Evolutionary conservation across 139 green algal genomes (phyloP), one percentile per base, ranked within the genome.

Genomic region (Chlamydomonas incerta): DNA sequence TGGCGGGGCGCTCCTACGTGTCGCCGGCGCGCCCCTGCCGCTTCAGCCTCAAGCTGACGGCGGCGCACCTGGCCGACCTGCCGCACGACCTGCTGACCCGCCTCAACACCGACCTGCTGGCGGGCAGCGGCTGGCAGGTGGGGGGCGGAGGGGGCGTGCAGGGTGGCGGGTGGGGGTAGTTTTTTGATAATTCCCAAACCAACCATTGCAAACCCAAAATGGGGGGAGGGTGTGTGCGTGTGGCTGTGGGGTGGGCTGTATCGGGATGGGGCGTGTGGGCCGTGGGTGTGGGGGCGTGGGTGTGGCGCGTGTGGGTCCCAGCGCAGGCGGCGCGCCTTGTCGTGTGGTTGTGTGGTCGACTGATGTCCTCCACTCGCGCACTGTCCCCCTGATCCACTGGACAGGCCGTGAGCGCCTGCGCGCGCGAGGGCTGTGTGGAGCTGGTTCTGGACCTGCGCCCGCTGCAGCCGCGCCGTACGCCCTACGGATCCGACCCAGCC

Each of bases 391-490:
- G 17, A 68, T 34, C 17, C 58, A 10, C 21, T n/a, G 13, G 18
- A 58, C 72, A 81, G 75, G 75, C 60, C 0, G 41, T 82, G 57
- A 47, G 60, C 13, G 75, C 75, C 3, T 47, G 47, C 60, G 75
- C 75, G 21, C 47, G 75, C 24, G 75, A 82, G 37, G 75, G 75
- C 60, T 82, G 75, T 46, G 37, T 82, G 35, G 75, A 82, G 75
- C 75, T 82, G 52, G 75, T 82, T 3, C 60, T 82, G 17, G 75
- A 82, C 35, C 75, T 82, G 10, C 75, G 75, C 10, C 75, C 75
- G 28, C 4, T 72, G 37, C n/a, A 47, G 60, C 35, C 75, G 35
- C 24, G 21, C 17, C 74, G 74, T 35, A 11, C 41, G 60, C 55
- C 57, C 24, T 70, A 68, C 34, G 24, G 55, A 57, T 28, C 57